phyloP scores from a whole-genome alignment of 2,329 filamentous ascomycete species.

The Fusarium sp. region DNA sequence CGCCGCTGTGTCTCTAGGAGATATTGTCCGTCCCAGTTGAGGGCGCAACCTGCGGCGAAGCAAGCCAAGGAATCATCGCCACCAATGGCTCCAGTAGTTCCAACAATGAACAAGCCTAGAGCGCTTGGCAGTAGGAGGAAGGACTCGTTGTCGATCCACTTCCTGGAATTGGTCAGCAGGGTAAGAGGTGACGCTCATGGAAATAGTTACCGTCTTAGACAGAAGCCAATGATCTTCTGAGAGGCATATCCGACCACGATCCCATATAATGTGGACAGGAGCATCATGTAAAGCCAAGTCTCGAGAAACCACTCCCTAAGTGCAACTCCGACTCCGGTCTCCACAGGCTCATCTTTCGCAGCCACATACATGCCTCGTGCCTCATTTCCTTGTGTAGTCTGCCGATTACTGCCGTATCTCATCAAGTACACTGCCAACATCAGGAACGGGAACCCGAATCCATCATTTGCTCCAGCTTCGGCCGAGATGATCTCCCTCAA shows the following conservation, averaged over 20 bases:
- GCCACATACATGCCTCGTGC: background rate
- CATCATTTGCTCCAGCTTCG: constrained; percentile 74
- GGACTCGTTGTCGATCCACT: constrained; percentile 70
- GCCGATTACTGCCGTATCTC: constrained; percentile 49
- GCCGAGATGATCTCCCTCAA: constrained; percentile 75
- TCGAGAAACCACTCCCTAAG: constrained; percentile 72
- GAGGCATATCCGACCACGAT: constrained; percentile 64
- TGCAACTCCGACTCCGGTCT: constrained; percentile 67
- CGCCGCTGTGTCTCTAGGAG: constrained; percentile 68
- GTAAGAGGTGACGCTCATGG: background rate
- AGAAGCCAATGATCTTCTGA: constrained; percentile 42
- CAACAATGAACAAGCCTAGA: constrained; percentile 70
- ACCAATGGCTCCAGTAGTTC: constrained; percentile 70
- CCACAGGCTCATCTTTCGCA: constrained; percentile 62
- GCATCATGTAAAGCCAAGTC: constrained; percentile 72
- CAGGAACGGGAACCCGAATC: constrained; percentile 74
- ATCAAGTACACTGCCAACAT: constrained; percentile 52
- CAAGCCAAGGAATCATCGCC: constrained; percentile 74
- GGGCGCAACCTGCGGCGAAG: constrained; percentile 70
- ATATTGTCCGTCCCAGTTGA: constrained; percentile 75
- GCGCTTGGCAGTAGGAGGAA: constrained; percentile 68
- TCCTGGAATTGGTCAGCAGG: constrained; percentile 49
- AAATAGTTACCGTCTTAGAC: constrained; percentile 51
- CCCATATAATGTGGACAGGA: constrained; percentile 68
- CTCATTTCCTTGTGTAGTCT: constrained; percentile 51